Evolutionary conservation across 2,329 filamentous ascomycete species (phyloP).

Genomic region (Ceratocystis cubensis): DNA sequence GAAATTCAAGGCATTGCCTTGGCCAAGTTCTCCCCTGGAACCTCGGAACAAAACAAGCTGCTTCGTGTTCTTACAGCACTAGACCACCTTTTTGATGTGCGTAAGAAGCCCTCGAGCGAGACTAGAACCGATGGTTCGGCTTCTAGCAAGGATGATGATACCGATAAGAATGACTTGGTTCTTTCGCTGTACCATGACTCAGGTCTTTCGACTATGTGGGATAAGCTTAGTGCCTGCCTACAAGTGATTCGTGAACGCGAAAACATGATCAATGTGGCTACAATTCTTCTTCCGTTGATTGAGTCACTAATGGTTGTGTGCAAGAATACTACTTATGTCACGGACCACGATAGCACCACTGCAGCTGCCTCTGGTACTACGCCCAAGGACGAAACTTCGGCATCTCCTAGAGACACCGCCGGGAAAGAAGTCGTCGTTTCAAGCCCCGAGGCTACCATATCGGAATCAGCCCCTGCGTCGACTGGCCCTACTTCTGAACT

Average conservation of each 20-base stretch:
- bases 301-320: slow-evolving; percentile 98
- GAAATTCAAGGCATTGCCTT: slow-evolving; percentile 92
- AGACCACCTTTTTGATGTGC: slow-evolving; percentile 87
- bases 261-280: slow-evolving; percentile 93
- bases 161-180: slow-evolving; percentile 70
- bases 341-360: slow-evolving; percentile 32
- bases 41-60: slow-evolving; percentile 92
- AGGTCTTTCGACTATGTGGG: slow-evolving; percentile 84
- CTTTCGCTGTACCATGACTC: slow-evolving; percentile 80
- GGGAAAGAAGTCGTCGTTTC: slow-evolving; percentile 25
- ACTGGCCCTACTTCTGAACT: slow-evolving; percentile 49
- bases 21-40: slow-evolving; percentile 88
- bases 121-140: slow-evolving; percentile 35
- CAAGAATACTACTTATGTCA: slow-evolving; percentile 83
- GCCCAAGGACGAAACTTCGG: not conserved
- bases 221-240: slow-evolving; percentile 78
- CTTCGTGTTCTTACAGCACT: slow-evolving; percentile 84
- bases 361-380: not conserved
- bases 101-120: slow-evolving; percentile 43
- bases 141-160: slow-evolving; percentile 58
- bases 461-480: slow-evolving; percentile 44
- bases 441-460: slow-evolving; percentile 29
- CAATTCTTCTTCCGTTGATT: slow-evolving; percentile 84
- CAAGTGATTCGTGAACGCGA: slow-evolving; percentile 79
- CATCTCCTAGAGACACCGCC: not conserved